Evolutionary conservation across 768 basidiomycete genomes (phyloP).

Genomic region (Boletus huronensis): DNA sequence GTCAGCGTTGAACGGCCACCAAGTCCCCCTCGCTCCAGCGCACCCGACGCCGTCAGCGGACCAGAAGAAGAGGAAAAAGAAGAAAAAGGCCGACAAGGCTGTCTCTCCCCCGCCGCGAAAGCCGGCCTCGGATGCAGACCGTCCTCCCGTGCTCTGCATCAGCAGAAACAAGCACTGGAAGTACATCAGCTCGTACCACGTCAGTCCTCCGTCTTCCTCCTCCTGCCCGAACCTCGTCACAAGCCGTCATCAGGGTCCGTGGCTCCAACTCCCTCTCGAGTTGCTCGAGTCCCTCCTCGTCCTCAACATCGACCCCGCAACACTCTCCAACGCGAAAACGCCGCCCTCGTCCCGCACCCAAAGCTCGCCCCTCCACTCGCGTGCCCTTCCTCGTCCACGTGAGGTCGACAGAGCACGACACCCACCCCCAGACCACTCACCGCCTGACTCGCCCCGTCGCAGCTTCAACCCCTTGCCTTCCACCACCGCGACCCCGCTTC

Average conservation of each 20-base stretch:
- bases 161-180: conserved; percentile 94
- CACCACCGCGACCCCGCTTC: conserved; percentile 41
- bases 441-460: conserved; percentile 44
- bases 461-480: conserved; percentile 35
- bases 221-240: too few relatives aligned
- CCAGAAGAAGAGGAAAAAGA: conserved; percentile 73
- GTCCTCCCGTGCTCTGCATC: conserved; percentile 73
- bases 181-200: conserved; percentile 89
- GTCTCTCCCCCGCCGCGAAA: conserved; percentile 22
- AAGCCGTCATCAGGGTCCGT: conserved; percentile 63
- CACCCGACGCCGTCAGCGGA: conserved; percentile 15
- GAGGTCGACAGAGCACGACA: conserved; percentile 46
- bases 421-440: conserved; percentile 33
- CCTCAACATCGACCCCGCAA: conserved; percentile 73
- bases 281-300: conserved; percentile 77
- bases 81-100: conserved; percentile 50
- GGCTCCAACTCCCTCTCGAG: conserved; percentile 87
- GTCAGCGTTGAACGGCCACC: too few relatives aligned
- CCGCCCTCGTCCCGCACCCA: conserved; percentile 31
- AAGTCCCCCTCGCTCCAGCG: conserved; percentile 2
- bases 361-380: conserved; percentile 2
- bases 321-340: conserved; percentile 47
- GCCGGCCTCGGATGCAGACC: conserved; percentile 39
- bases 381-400: conserved; percentile 23
- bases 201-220: too few relatives aligned